Evolutionary conservation across 1,284 basidiomycete genomes (phyloP).

Genomic region (Lentinula novae-zelandiae): DNA sequence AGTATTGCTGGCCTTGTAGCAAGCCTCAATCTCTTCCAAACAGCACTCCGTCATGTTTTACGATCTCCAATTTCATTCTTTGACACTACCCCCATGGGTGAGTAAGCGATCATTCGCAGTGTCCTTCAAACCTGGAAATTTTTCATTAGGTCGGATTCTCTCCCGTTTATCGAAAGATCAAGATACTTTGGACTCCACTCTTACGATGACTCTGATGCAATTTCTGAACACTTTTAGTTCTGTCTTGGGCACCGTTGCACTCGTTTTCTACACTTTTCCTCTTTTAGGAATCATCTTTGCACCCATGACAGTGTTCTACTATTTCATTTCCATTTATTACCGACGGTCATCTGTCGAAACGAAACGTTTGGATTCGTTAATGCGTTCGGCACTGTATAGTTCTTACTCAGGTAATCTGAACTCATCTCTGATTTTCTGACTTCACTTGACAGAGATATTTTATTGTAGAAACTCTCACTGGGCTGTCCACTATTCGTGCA

Average conservation of each 20-base stretch:
- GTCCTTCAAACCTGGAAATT: constrained; percentile 17
- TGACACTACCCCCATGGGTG: constrained; percentile 79
- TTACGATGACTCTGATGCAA: constrained; percentile 43
- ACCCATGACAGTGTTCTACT: constrained; percentile 49
- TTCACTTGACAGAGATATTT: background rate
- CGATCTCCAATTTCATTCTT: constrained; percentile 75
- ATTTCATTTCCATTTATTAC: constrained; percentile 46
- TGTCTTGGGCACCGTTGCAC: constrained; percentile 50
- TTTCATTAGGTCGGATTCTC: constrained; percentile 45
- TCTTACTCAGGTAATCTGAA: constrained; percentile 38
- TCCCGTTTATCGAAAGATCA: constrained; percentile 64
- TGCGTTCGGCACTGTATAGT: constrained; percentile 63
- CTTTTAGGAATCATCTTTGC: constrained; percentile 47
- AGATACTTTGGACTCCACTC: constrained; percentile 50
- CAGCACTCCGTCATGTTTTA: constrained; percentile 53
- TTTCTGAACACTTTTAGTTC: constrained; percentile 44
- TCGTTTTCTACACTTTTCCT: constrained; percentile 65
- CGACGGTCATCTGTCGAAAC: constrained; percentile 59
- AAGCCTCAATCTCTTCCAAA: constrained; percentile 58
- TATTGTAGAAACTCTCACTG: constrained; percentile 39
- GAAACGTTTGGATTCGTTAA: constrained; percentile 67
- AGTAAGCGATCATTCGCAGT: constrained; percentile 16
- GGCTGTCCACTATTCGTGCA: constrained; percentile 41
- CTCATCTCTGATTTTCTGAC: background rate
- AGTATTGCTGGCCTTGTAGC: constrained; percentile 59